Evolutionary conservation across 106 monocot species (phyloP).

Genomic region (Platanthera guangdongensis): DNA sequence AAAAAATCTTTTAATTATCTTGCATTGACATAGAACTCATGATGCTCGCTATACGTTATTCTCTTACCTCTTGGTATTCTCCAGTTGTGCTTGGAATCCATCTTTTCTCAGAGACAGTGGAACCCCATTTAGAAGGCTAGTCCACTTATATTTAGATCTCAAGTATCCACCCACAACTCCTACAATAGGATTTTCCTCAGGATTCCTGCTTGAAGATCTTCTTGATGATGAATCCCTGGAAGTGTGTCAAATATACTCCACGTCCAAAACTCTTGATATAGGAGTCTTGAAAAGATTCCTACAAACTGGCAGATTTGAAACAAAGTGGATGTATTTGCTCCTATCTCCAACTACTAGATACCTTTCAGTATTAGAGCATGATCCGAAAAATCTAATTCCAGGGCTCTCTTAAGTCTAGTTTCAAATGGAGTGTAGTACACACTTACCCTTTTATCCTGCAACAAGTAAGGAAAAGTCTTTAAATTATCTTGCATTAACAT

Average conservation of each 20-base stretch:
- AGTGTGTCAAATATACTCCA: constrained; percentile 57
- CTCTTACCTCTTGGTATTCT: constrained; percentile 59
- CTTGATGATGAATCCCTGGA: constrained; percentile 41
- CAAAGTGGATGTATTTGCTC: constrained; percentile 40
- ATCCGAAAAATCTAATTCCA: constrained; percentile 16
- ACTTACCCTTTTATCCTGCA: constrained; percentile 50
- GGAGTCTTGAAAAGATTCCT: constrained; percentile 16
- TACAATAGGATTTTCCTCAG: constrained; percentile 67
- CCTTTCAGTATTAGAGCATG: background rate
- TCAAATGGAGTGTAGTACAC: constrained; percentile 44
- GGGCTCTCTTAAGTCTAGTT: constrained; percentile 47
- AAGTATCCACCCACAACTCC: constrained; percentile 70
- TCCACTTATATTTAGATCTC: constrained; percentile 20
- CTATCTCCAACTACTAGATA: constrained; percentile 24
- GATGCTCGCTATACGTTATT: background rate
- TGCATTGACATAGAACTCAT: background rate
- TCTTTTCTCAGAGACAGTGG: constrained; percentile 13
- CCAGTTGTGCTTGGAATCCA: constrained; percentile 66
- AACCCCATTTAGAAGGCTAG: background rate
- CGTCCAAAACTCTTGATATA: constrained; percentile 63
- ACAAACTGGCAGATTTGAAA: background rate
- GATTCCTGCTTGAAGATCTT: constrained; percentile 41
- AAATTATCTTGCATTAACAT: background rate
- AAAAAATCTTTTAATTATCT: background rate
- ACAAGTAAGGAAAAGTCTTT: background rate